Conservation (phyloP, 148 eudicot species). For the Rhododendron ferrugineum region DNA sequence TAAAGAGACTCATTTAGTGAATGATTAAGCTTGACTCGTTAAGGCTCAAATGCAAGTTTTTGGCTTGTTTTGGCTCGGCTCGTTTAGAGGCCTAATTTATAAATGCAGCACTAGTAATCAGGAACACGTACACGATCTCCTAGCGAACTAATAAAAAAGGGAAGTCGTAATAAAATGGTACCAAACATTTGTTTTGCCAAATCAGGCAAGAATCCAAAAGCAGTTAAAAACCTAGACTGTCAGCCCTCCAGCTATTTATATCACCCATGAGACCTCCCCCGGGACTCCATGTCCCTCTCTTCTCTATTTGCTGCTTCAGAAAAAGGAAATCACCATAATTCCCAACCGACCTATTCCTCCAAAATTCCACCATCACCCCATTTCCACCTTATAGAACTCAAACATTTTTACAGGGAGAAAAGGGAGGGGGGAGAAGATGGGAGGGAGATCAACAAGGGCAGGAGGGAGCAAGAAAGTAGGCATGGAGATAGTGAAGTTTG, state of each 20-base stretch:
- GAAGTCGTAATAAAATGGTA: neutral
- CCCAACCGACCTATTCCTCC: neutral
- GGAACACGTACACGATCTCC: neutral
- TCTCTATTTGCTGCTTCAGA: neutral
- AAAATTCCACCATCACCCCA: neutral
- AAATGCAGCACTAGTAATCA: neutral
- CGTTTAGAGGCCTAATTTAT: too few relatives aligned
- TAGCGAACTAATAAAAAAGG: neutral
- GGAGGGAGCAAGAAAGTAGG: conserved; percentile 17
- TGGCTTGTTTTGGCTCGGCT: too few relatives aligned
- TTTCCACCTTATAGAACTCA: neutral
- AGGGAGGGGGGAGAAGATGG: conserved; percentile 16
- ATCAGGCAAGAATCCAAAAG: neutral
- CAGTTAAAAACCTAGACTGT: neutral
- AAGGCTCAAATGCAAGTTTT: too few relatives aligned
- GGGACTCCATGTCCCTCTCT: neutral
- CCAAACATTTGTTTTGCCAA: neutral
- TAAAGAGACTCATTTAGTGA: too few relatives aligned
- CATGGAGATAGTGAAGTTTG: conserved; percentile 9
- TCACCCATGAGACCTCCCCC: neutral
- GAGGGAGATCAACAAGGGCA: conserved; percentile 36
- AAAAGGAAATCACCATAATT: neutral
- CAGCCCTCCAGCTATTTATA: conserved; percentile 2
- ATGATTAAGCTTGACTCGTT: too few relatives aligned
- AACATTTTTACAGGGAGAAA: neutral